Conservation (phyloP, 257 asterid species). For the Ajuga chamaepitys region DNA sequence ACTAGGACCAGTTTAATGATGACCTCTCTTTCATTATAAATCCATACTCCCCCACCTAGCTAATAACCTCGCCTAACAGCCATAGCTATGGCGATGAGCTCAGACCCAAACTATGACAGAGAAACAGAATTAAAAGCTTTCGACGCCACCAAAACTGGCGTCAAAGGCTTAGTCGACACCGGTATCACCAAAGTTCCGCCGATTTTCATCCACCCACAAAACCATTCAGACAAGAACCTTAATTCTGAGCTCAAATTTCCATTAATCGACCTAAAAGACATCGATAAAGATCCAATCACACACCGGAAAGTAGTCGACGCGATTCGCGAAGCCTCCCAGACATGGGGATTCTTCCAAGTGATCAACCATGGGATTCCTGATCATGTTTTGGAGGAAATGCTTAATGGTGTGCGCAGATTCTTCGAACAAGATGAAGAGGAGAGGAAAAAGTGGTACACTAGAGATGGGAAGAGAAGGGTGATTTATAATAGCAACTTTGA, state of each 20-base stretch:
- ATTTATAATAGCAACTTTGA: slow-evolving; percentile 31
- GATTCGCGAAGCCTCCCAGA: slow-evolving; percentile 27
- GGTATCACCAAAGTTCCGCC: slow-evolving; percentile 22
- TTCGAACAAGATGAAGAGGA: slow-evolving; percentile 21
- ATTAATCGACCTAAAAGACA: slow-evolving; percentile 21
- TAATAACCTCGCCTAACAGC: too few species aligned
- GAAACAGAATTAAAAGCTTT: slow-evolving; percentile 21
- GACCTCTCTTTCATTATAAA: too few species aligned
- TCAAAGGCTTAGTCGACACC: slow-evolving; percentile 29
- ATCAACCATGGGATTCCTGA: slow-evolving; percentile 33
- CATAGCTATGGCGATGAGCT: too few species aligned
- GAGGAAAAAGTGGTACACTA: slow-evolving; percentile 33
- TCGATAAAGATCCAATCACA: slow-evolving; percentile 2
- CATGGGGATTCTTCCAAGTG: slow-evolving; percentile 48
- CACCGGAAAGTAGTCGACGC: slow-evolving; percentile 21
- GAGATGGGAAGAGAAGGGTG: slow-evolving; percentile 25
- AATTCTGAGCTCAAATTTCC: slow-evolving; percentile 16
- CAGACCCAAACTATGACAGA: not conserved
- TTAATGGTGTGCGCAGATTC: slow-evolving; percentile 14
- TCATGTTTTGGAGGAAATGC: slow-evolving; percentile 16
- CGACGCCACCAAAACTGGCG: slow-evolving; percentile 29
- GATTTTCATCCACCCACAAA: slow-evolving; percentile 29
- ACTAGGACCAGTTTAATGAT: too few species aligned
- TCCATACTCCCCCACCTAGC: too few species aligned
- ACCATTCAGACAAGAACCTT: not conserved